A percentile compares a stretch with the other conserved stretches of the same genome.
These are phyloP conservation scores for Penicillium nucicola DNA, from an alignment of 495 filamentous ascomycete genomes.

Conservation along the genomic window DNA sequence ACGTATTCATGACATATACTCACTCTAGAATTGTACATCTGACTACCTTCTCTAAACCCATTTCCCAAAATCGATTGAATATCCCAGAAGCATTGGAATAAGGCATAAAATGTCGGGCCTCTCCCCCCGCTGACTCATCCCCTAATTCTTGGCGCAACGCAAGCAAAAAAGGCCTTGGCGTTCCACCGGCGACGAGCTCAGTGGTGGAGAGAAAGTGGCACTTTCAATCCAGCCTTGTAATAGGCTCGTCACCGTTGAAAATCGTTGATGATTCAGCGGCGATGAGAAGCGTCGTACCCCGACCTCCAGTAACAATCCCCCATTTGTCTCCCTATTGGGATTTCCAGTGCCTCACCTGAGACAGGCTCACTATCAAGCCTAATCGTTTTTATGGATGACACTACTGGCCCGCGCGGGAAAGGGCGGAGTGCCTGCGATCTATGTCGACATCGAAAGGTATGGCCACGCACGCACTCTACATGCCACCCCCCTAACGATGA, in stretches of 20 bases:
- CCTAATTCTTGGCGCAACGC: no score
- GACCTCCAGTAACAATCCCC: not conserved
- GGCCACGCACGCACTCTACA: not conserved
- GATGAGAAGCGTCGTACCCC: not conserved
- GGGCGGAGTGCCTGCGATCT: conserved; percentile 24
- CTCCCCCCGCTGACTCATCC: not conserved
- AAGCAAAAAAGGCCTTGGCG: not conserved
- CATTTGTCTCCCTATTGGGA: not conserved
- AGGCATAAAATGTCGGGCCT: not conserved
- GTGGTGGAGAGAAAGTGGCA: not conserved
- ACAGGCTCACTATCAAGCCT: not conserved
- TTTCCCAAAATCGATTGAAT: no score
- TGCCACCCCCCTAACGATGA: not conserved
- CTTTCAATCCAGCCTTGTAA: not conserved
- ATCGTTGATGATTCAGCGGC: conserved; percentile 6
- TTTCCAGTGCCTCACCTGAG: not conserved
- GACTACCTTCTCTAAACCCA: no score
- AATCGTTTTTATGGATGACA: conserved; percentile 1
- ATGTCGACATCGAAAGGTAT: conserved; percentile 23
- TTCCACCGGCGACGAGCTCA: not conserved
- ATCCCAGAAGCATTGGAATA: not conserved
- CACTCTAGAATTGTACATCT: no score
- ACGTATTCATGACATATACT: no score
- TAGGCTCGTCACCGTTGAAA: not conserved
- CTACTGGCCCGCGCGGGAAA: conserved; percentile 7